Evolutionary conservation across 1,284 basidiomycete species (phyloP), one percentile per base, ranked within the genome.

Genomic region (Rhodotorula sp.): DNA sequence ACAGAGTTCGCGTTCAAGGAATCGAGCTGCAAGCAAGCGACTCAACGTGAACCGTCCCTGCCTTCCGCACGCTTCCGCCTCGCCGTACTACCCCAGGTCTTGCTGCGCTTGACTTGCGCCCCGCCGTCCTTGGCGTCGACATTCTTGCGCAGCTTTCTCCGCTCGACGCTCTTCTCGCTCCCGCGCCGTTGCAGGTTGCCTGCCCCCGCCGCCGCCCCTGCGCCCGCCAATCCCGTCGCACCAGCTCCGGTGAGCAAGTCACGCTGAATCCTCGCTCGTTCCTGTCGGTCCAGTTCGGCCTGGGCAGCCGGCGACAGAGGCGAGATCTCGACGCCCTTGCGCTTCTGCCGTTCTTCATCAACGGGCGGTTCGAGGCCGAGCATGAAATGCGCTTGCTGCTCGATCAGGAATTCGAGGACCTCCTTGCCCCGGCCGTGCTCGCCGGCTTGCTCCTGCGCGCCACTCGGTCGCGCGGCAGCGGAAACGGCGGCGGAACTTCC

Each of bases 391-490:
- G 91, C 90, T 79, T 93, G 92, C 73, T 93, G 87, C 48, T 87
- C 89, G 78, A 99, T 98, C 67, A 99, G 84, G 81, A 97, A 98
- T 80, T 97, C 93, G 66, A 99, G 85, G 57, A 98, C 94, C 71
- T 87, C 85, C 80, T 97, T 95, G 68, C 90, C 93, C 10, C 93
- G 85, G 38, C 87, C 87, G 81, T 95, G 93, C 79, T 97, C 93
- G 58, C 77, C 73, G 0, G 79, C 78, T 85, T 82, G 2, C 90
- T 92, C 16, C 52, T 68, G 58, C 52, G 72, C 67, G 3, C 60
- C 69, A 60, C 70, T 55, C n/a, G 23, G 48, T 5, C 47, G 48
- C 23, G 55, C 62, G 52, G 48, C 49, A 5, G 28, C 23, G 0
- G 60, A 28, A 34, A 38, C 23, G 16, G 34, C 45, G 48, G 18